Evolutionary conservation across 2,329 filamentous ascomycete genomes (phyloP).

Genomic region (Microcera coccophila): DNA sequence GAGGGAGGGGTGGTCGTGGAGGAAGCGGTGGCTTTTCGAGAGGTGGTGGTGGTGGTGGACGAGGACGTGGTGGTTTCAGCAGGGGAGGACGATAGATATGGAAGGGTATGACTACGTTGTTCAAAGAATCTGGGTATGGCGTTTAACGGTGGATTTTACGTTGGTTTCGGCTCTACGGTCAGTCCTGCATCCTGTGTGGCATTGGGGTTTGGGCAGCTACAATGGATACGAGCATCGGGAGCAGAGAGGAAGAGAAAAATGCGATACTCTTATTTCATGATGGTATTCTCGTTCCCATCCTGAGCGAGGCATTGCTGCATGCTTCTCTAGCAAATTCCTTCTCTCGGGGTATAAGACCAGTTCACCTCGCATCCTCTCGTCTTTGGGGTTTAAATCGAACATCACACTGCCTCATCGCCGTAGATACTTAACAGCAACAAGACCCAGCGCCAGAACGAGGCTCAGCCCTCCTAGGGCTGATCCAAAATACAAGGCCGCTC

Average conservation of each 20-base stretch:
- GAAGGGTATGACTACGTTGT: conserved; percentile 13
- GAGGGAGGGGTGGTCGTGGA: conserved; percentile 19
- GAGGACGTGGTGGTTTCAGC: conserved; percentile 30
- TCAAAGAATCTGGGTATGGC: conserved; percentile 15
- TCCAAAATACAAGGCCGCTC: conserved; percentile 24
- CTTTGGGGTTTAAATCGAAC: conserved; percentile 6
- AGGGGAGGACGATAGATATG: conserved; percentile 23
- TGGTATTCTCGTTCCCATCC: neutral
- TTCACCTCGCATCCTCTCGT: neutral
- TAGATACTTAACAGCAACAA: conserved; percentile 14
- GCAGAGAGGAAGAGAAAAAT: conserved; percentile 22
- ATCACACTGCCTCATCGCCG: conserved; percentile 10
- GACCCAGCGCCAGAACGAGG: conserved; percentile 17
- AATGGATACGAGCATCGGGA: conserved; percentile 20
- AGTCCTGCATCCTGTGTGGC: conserved; percentile 14
- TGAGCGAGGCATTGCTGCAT: no score
- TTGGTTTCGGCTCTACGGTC: conserved; percentile 19
- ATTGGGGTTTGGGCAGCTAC: conserved; percentile 28
- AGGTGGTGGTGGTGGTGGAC: conserved; percentile 22
- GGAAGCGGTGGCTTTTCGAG: conserved; percentile 15
- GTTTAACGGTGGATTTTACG: conserved; percentile 18
- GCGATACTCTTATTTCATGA: conserved; percentile 17
- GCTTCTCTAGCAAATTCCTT: no score
- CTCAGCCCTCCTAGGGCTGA: conserved; percentile 19
- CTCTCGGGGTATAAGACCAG: neutral